These are phyloP conservation scores for Neckera pumila DNA, from an alignment of 225 moss, liverwort and hornwort genomes.

Conservation along the genomic window DNA sequence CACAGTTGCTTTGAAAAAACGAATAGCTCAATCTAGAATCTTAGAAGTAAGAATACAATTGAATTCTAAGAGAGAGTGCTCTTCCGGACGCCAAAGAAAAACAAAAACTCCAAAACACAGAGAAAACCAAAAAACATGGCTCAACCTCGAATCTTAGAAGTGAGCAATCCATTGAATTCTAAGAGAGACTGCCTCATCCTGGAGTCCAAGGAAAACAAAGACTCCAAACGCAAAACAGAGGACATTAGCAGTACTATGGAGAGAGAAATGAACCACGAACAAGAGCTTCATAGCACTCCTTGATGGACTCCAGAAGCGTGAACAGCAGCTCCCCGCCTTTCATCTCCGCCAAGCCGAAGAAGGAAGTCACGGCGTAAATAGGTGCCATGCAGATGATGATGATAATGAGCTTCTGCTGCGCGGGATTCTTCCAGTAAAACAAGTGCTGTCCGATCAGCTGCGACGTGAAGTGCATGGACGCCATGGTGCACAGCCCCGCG, in stretches of 20 bases:
- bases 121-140: not conserved
- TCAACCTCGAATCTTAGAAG: not conserved
- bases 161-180: not conserved
- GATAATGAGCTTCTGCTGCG: slow-evolving; percentile 67
- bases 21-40: not conserved
- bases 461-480: slow-evolving; percentile 60
- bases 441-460: slow-evolving; percentile 62
- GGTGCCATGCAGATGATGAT: slow-evolving; percentile 89
- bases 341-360: slow-evolving; percentile 71
- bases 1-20: not conserved
- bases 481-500: slow-evolving; percentile 57
- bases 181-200: not conserved
- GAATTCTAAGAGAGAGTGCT: not conserved
- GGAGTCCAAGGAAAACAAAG: not conserved
- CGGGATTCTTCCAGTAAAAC: slow-evolving; percentile 67
- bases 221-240: not conserved
- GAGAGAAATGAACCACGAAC: slow-evolving; percentile 30
- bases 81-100: not conserved
- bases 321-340: slow-evolving; percentile 64
- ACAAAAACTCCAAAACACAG: not conserved
- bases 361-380: slow-evolving; percentile 69
- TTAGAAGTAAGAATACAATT: not conserved
- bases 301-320: slow-evolving; percentile 73
- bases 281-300: slow-evolving; percentile 89
- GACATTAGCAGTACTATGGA: not conserved